A percentile compares a stretch with the other conserved stretches of the same genome.
These are phyloP conservation scores for Coemansia sp. DNA, from an alignment of 192 early-diverging fungal genomes.

Conservation along the genomic window DNA sequence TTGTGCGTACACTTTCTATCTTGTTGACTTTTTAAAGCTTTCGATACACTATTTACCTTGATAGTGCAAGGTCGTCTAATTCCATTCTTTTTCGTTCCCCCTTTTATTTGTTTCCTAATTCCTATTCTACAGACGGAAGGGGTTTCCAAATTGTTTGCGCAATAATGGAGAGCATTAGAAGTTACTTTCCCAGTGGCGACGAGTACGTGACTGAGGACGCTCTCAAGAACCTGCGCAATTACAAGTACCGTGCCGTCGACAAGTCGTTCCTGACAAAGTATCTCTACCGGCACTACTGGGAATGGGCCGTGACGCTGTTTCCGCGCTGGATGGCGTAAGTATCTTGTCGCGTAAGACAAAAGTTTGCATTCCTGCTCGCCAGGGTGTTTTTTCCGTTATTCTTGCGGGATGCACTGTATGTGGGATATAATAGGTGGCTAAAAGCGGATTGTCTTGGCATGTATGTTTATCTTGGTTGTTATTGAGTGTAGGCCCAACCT, in stretches of 20 bases:
- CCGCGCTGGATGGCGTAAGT: constrained; percentile 95
- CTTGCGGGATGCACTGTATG: not conserved
- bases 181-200: constrained; percentile 51
- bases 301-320: constrained; percentile 81
- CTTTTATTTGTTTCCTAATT: not conserved
- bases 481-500: constrained; percentile 63
- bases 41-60: not conserved
- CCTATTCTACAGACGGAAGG: too few species aligned
- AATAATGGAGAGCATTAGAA: constrained; percentile 30
- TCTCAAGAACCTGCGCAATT: constrained; percentile 70
- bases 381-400: too few species aligned
- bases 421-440: not conserved
- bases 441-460: not conserved
- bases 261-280: constrained; percentile 82
- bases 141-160: not conserved
- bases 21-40: not conserved
- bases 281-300: constrained; percentile 86
- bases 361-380: too few species aligned
- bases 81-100: not conserved
- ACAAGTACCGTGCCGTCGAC: constrained; percentile 79
- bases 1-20: not conserved
- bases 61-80: not conserved
- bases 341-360: not conserved
- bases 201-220: constrained; percentile 67
- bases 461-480: constrained; percentile 2